Conservation (phyloP, 306 rosid genomes). For the Castanospermum australe region DNA sequence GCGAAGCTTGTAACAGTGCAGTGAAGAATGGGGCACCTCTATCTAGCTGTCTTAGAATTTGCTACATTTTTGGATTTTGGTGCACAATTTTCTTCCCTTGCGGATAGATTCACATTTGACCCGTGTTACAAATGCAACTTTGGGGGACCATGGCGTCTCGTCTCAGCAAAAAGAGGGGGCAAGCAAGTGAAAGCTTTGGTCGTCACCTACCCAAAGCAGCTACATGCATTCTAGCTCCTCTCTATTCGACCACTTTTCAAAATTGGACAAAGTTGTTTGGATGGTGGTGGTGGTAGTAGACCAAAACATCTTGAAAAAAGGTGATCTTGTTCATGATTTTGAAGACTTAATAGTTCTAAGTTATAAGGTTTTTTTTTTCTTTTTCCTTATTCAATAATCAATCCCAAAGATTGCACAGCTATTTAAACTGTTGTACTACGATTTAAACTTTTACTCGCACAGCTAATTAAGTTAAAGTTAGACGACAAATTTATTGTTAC, state of each 20-base stretch:
- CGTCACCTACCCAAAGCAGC: not conserved
- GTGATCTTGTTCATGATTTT: not conserved
- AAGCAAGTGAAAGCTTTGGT: not conserved
- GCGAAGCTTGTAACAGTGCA: not conserved
- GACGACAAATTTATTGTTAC: too few species aligned
- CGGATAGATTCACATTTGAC: not conserved
- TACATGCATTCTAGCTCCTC: not conserved
- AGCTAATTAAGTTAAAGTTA: not conserved
- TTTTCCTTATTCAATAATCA: too few species aligned
- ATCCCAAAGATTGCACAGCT: too few species aligned
- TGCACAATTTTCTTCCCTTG: not conserved
- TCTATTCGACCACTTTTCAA: not conserved
- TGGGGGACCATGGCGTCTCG: not conserved
- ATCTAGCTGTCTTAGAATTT: not conserved
- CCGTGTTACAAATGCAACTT: not conserved
- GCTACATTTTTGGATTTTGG: slow-evolving; percentile 10
- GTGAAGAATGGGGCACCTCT: not conserved
- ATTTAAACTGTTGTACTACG: too few species aligned
- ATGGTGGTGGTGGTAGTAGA: not conserved
- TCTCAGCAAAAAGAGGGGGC: not conserved
- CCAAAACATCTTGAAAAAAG: not conserved
- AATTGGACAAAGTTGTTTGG: slow-evolving; percentile 9
- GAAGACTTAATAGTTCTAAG: not conserved
- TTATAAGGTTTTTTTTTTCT: too few species aligned
- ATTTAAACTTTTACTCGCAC: not conserved